These are phyloP conservation scores for Carex littledalei DNA, from an alignment of 176 grass and related monocot genomes.

Conservation along the genomic window DNA sequence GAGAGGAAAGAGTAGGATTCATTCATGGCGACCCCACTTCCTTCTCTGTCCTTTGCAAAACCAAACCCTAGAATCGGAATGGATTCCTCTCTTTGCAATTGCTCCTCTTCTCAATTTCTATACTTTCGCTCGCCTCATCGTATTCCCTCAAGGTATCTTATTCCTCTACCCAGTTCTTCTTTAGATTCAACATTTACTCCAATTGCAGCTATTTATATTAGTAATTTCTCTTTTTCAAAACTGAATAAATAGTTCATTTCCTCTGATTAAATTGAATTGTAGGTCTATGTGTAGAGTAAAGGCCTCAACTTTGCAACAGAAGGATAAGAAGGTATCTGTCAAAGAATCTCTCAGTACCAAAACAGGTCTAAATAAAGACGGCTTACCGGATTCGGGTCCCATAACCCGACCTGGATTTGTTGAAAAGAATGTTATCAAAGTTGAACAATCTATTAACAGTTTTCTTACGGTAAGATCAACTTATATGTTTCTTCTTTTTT, in stretches of 20 bases:
- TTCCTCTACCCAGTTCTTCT: neutral
- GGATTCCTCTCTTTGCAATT: neutral
- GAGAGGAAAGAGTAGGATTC: neutral
- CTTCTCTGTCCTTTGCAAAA: constrained; percentile 6
- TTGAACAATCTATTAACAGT: constrained; percentile 67
- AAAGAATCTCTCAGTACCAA: constrained; percentile 45
- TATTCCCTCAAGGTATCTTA: constrained; percentile 19
- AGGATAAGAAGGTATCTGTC: constrained; percentile 51
- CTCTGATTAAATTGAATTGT: neutral
- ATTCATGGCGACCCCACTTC: neutral
- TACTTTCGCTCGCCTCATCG: constrained; percentile 13
- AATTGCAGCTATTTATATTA: neutral
- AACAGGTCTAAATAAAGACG: constrained; percentile 13
- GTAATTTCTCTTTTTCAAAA: neutral
- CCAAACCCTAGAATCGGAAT: constrained; percentile 13
- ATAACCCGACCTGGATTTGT: constrained; percentile 1
- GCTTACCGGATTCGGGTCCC: constrained; percentile 4
- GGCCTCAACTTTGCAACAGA: constrained; percentile 38
- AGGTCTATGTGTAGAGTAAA: constrained; percentile 20
- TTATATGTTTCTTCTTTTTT: neutral
- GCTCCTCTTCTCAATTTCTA: constrained; percentile 9
- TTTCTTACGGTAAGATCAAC: constrained; percentile 49
- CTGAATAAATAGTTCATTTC: neutral
- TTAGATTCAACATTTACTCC: neutral
- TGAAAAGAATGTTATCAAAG: constrained; percentile 38